Conservation (phyloP, 352 stramenopile species). For the Phytophthora niederhauseri region DNA sequence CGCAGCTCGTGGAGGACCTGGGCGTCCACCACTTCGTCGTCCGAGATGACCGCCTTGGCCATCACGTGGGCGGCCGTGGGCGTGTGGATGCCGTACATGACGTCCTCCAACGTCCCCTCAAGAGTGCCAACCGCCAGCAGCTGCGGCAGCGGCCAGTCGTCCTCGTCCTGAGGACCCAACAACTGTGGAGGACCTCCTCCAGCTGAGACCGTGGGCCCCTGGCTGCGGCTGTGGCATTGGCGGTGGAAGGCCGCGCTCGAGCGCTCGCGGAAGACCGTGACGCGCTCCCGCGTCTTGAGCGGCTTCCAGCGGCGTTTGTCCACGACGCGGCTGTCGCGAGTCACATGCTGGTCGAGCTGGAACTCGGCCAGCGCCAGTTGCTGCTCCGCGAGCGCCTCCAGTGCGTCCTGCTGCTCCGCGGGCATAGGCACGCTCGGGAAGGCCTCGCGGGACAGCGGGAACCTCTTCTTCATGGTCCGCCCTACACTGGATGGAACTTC, state of each 20-base stretch:
- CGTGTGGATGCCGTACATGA: slow-evolving; percentile 60
- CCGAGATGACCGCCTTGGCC: slow-evolving; percentile 41
- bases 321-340: slow-evolving; percentile 28
- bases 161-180: slow-evolving; percentile 8
- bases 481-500: neutral
- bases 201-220: slow-evolving; percentile 1
- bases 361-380: slow-evolving; percentile 35
- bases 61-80: slow-evolving; percentile 43
- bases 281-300: slow-evolving; percentile 53
- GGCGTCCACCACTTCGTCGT: slow-evolving; percentile 50
- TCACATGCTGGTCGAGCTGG: slow-evolving; percentile 39
- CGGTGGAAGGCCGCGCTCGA: slow-evolving; percentile 25
- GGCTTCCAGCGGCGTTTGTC: slow-evolving; percentile 52
- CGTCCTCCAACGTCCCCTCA: slow-evolving; percentile 47
- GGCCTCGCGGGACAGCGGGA: slow-evolving; percentile 30
- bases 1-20: slow-evolving; percentile 46
- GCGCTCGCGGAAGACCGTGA: slow-evolving; percentile 55
- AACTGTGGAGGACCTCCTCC: neutral
- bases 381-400: slow-evolving; percentile 36
- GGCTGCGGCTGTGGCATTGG: slow-evolving; percentile 24
- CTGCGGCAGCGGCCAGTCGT: slow-evolving; percentile 36
- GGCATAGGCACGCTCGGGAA: slow-evolving; percentile 41
- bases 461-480: slow-evolving; percentile 27
- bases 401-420: slow-evolving; percentile 24
- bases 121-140: slow-evolving; percentile 39